Evolutionary conservation across 352 stramenopile genomes (phyloP), one percentile per base, ranked within the genome.

Genomic region (Aphanomyces euteiches): DNA sequence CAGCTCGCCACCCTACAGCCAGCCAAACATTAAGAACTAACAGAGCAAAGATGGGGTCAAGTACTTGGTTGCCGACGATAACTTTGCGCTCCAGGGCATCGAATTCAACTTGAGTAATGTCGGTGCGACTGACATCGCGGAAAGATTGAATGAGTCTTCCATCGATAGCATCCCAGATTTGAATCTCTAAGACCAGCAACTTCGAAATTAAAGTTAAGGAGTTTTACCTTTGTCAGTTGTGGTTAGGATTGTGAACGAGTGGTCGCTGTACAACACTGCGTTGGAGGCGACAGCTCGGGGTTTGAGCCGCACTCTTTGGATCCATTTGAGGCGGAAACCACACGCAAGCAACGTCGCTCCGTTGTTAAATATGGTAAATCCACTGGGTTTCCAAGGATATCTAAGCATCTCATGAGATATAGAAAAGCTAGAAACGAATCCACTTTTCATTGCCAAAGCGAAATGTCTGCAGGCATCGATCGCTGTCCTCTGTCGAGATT

Each of bases 61-160:
- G 50, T 58, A 58, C 54, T 48, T 91, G 83, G 8, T 79, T 87
- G 4, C 81, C 83, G 0, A 92, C 68, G 4, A 93, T 74, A 58
- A 91, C 75, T 68, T 93, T 93, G 34, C 85, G 79, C 53, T 93
- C 80, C 0, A 82, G 73, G 7, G 82, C 73, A 56, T 93, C 85
- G 40, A 92, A 65, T 66, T 90, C 85, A 1, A 92, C 80, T 53
- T 80, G 85, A 3, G 85, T 88, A 57, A 93, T 92, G 53, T 90
- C 85, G 3, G 81, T 77, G 7, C 57, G 66, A 0, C 78, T 71
- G 43, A 92, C 67, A 19, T 80, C 77, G 50, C 83, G 75, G 67
- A 87, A 91, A 4, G 81, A 83, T 4, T 85, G 85, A 7, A 92
- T 60, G 15, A 93, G 72, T 10, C 72, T 56, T 13, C 82, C 84